phyloP scores from a whole-genome alignment of 148 eudicot species.

The Drosera capensis region DNA sequence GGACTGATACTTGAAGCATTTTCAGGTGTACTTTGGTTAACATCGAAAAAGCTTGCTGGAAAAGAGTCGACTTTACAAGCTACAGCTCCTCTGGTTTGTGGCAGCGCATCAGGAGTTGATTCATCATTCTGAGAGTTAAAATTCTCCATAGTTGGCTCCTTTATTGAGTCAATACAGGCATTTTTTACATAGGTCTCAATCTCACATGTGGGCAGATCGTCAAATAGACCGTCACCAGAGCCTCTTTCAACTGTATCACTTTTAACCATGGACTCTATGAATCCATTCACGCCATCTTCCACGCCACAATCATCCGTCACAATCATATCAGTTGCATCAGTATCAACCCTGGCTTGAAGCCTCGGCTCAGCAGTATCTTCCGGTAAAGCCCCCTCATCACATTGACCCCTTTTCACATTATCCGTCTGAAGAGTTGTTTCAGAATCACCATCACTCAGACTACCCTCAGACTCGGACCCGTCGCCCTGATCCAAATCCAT shows the following conservation, averaged over 20 bases:
- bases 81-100: slow-evolving; percentile 15
- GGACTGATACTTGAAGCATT: slow-evolving; percentile 10
- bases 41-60: slow-evolving; percentile 9
- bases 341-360: no score
- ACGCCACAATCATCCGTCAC: slow-evolving; percentile 9
- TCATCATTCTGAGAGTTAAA: slow-evolving; percentile 16
- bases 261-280: slow-evolving; percentile 11
- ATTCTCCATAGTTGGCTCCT: slow-evolving; percentile 11
- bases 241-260: slow-evolving; percentile 11
- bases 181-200: slow-evolving; percentile 7
- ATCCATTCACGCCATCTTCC: slow-evolving; percentile 5
- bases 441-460: no score
- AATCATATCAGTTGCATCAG: slow-evolving; percentile 9
- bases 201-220: slow-evolving; percentile 12
- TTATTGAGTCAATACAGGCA: slow-evolving; percentile 14
- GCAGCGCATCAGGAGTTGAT: slow-evolving; percentile 12
- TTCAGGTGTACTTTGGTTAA: slow-evolving; percentile 17
- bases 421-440: no score
- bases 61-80: slow-evolving; percentile 10
- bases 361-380: no score
- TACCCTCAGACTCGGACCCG: slow-evolving; percentile 17
- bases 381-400: no score
- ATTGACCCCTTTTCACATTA: no score
- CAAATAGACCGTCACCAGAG: slow-evolving; percentile 13
- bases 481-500: slow-evolving; percentile 12